These are phyloP conservation scores for Fraxinus latifolia DNA, from an alignment of 305 asterid genomes.

Conservation along the genomic window DNA sequence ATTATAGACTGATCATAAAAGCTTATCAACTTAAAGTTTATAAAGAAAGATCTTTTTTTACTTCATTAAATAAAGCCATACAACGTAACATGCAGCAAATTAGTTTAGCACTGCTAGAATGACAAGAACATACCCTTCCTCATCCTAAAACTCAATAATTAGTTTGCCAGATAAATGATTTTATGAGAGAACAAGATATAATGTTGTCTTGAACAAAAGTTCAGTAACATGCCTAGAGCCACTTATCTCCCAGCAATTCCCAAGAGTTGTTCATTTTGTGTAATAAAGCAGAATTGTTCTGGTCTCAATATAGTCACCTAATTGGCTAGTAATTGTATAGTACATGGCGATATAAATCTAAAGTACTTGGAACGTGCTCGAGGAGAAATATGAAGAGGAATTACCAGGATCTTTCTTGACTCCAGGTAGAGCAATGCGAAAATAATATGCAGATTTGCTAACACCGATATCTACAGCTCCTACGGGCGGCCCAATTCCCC, in stretches of 20 bases:
- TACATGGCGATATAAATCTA: background rate
- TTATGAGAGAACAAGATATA: background rate
- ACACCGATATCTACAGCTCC: conserved; percentile 74
- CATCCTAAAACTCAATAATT: background rate
- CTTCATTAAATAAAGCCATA: background rate
- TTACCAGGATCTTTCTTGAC: conserved; percentile 85
- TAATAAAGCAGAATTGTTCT: background rate
- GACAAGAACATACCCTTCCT: background rate
- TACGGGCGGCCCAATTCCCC: conserved; percentile 58
- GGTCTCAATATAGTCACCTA: background rate
- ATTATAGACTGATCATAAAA: background rate
- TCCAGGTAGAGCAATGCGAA: conserved; percentile 86
- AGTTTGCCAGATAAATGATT: background rate
- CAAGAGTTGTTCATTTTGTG: background rate
- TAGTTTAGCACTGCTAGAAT: background rate
- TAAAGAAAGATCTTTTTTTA: background rate
- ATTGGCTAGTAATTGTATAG: background rate
- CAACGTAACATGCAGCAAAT: background rate
- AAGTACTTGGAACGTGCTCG: background rate
- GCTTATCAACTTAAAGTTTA: background rate
- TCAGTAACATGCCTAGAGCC: background rate
- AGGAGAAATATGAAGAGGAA: conserved; percentile 8
- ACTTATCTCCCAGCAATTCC: background rate
- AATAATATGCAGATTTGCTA: conserved; percentile 63
- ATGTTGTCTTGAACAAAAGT: background rate